phyloP scores from a whole-genome alignment of 139 green algal species.

The Astrephomene gubernaculifera region DNA sequence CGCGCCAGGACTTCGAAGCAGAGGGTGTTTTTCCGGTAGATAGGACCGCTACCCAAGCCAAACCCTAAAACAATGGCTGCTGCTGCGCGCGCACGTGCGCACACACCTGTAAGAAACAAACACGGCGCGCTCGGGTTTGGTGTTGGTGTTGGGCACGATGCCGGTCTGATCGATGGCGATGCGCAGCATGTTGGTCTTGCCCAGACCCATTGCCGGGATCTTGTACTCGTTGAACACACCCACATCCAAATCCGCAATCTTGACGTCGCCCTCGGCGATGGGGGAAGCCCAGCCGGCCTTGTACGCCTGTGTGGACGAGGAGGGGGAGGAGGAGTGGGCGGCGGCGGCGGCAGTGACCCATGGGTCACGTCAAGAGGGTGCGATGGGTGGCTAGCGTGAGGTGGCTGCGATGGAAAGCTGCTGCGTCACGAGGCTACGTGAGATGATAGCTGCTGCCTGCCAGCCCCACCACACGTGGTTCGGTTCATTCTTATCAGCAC shows the following conservation, averaged over 20 bases:
- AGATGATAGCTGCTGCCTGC: too few species aligned
- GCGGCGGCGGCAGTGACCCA: too few species aligned
- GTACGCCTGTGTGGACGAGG: background rate
- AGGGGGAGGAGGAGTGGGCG: background rate
- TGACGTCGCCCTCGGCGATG: background rate
- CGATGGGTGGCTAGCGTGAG: too few species aligned
- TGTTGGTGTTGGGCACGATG: background rate
- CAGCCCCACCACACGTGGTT: too few species aligned
- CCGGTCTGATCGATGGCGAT: background rate
- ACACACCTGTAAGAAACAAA: background rate
- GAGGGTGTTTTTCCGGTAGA: too few species aligned
- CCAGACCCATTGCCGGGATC: background rate
- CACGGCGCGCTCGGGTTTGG: background rate
- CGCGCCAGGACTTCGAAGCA: too few species aligned
- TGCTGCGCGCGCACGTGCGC: too few species aligned
- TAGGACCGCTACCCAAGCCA: too few species aligned
- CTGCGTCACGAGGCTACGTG: too few species aligned
- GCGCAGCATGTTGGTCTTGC: background rate
- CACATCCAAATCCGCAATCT: background rate
- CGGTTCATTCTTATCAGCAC: background rate
- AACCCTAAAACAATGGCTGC: too few species aligned
- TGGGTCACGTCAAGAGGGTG: too few species aligned
- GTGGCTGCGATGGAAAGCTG: too few species aligned
- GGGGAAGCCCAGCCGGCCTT: slow-evolving; percentile 6
- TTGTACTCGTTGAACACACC: background rate